Percentiles rank a stretch among this genome's conserved stretches.
Evolutionary conservation across 2,329 filamentous ascomycete genomes (phyloP).

Genomic region (Penicillium sp.): DNA sequence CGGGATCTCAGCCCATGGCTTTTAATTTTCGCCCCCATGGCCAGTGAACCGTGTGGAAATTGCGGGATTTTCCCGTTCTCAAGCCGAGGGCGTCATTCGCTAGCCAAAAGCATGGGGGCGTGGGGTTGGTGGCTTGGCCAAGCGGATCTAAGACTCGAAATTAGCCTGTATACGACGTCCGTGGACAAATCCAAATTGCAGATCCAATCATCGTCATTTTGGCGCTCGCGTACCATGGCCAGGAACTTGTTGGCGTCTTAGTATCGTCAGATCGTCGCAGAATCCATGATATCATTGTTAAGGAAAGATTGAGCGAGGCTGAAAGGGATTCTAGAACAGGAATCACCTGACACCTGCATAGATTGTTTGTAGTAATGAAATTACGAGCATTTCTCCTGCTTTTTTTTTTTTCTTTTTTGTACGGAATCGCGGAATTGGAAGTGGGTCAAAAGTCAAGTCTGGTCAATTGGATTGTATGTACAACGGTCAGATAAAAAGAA

Average conservation of each 20-base stretch:
- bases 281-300: neutral
- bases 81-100: constrained; percentile 17
- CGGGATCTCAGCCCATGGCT: neutral
- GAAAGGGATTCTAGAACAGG: neutral
- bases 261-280: neutral
- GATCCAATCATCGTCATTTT: neutral
- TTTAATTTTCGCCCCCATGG: neutral
- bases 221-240: neutral
- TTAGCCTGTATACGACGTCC: neutral
- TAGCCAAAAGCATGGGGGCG: neutral
- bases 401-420: no score
- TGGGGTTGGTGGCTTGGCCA: constrained; percentile 6
- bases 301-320: neutral
- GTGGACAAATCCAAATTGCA: neutral
- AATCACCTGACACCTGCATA: neutral
- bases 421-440: neutral
- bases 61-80: constrained; percentile 12
- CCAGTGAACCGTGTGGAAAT: neutral
- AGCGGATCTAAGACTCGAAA: neutral
- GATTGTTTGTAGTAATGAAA: no score
- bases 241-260: neutral
- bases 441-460: neutral
- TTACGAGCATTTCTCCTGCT: neutral
- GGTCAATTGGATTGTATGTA: neutral
- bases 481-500: neutral